Evolutionary conservation across 2,329 filamentous ascomycete genomes (phyloP).

Genomic region (Colletotrichum australisinense): DNA sequence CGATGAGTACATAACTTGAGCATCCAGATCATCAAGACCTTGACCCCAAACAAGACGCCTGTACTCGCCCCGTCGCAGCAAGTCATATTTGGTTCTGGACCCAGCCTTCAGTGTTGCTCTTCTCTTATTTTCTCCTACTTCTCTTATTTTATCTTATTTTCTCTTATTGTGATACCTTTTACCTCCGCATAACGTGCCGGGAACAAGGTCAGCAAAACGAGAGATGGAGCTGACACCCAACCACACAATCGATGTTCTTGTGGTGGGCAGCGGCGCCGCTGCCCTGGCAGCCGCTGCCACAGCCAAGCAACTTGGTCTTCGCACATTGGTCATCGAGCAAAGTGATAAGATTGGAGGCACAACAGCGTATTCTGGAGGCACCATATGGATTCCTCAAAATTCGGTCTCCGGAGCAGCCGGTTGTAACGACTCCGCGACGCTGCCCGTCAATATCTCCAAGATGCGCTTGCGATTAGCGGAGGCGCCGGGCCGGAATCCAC

Average conservation of each 20-base stretch:
- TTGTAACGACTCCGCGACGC: constrained; percentile 40
- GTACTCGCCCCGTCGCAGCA: too few species aligned
- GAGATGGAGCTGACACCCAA: neutral
- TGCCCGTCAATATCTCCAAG: constrained; percentile 43
- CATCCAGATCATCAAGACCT: too few species aligned
- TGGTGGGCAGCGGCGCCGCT: constrained; percentile 46
- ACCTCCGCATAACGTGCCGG: too few species aligned
- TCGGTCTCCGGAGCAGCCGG: constrained; percentile 37
- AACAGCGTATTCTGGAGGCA: constrained; percentile 46
- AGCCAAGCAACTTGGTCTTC: constrained; percentile 38
- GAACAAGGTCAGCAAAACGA: too few species aligned
- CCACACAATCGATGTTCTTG: constrained; percentile 33
- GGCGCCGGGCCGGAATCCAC: constrained; percentile 44
- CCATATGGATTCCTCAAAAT: constrained; percentile 48
- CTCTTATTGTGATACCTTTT: too few species aligned
- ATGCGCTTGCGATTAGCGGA: constrained; percentile 35
- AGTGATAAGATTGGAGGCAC: constrained; percentile 45
- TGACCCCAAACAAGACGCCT: too few species aligned
- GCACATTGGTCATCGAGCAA: constrained; percentile 47
- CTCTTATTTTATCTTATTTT: too few species aligned
- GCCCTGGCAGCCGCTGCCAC: constrained; percentile 45
- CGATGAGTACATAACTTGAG: too few species aligned
- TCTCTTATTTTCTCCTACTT: too few species aligned
- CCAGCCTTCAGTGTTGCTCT: too few species aligned
- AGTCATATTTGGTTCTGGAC: too few species aligned